Evolutionary conservation across 129 eudicot genomes (phyloP).

Genomic region (carrot (Daucus carota)): DH1_v3.0 NC_030383.2:11424501-11425000

Average conservation of each 20-base stretch:
- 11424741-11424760: constrained; percentile 14
- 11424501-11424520: too few relatives aligned
- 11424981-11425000: too few relatives aligned
- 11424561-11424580: too few relatives aligned
- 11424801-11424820: constrained; percentile 63
- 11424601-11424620: constrained; percentile 26
- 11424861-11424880: constrained; percentile 54
- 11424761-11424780: constrained; percentile 10
- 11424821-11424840: constrained; percentile 57
- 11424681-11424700: constrained; percentile 14
- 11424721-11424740: constrained; percentile 20
- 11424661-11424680: constrained; percentile 14
- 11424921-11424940: too few relatives aligned
- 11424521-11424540: too few relatives aligned
- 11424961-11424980: too few relatives aligned
- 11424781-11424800: constrained; percentile 44
- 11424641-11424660: constrained; percentile 25
- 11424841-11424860: constrained; percentile 52
- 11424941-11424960: too few relatives aligned
- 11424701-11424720: constrained; percentile 20
- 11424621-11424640: constrained; percentile 24
- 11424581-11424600: too few relatives aligned
- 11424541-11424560: too few relatives aligned
- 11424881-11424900: too few relatives aligned
- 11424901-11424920: too few relatives aligned